phyloP scores from a whole-genome alignment of 1,284 basidiomycete species.

The Ganoderma lucidum region DNA sequence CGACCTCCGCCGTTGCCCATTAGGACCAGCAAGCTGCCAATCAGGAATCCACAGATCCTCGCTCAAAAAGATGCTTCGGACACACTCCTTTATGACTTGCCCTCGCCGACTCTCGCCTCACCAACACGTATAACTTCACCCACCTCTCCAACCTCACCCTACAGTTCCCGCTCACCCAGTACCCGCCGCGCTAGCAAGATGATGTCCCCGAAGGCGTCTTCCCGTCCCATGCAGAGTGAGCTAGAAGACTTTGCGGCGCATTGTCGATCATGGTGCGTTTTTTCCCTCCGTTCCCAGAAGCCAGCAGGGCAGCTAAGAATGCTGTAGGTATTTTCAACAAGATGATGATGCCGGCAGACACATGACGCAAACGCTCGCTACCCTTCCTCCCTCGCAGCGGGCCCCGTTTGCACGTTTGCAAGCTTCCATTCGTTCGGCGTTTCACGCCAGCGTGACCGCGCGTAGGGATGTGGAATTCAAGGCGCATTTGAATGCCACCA shows the following conservation, averaged over 20 bases:
- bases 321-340: slow-evolving; percentile 77
- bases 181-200: slow-evolving; percentile 59
- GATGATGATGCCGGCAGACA: slow-evolving; percentile 74
- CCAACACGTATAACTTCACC: slow-evolving; percentile 57
- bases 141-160: slow-evolving; percentile 56
- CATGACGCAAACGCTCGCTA: slow-evolving; percentile 81
- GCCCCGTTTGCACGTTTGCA: slow-evolving; percentile 81
- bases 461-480: slow-evolving; percentile 78
- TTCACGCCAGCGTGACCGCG: slow-evolving; percentile 74
- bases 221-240: slow-evolving; percentile 57
- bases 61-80: slow-evolving; percentile 48
- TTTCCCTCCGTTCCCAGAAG: slow-evolving; percentile 14
- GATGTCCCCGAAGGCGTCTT: slow-evolving; percentile 66
- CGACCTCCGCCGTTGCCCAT: slow-evolving; percentile 71
- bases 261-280: slow-evolving; percentile 73
- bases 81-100: slow-evolving; percentile 79
- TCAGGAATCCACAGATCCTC: slow-evolving; percentile 53
- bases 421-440: slow-evolving; percentile 78
- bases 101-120: slow-evolving; percentile 62
- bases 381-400: slow-evolving; percentile 78
- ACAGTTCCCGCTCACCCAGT: slow-evolving; percentile 50
- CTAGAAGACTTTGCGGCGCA: slow-evolving; percentile 76
- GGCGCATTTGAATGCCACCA: slow-evolving; percentile 76
- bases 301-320: slow-evolving; percentile 14
- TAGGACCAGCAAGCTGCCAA: slow-evolving; percentile 55